Conservation (phyloP, 106 monocot species). For the Apostasia ramifera region DNA sequence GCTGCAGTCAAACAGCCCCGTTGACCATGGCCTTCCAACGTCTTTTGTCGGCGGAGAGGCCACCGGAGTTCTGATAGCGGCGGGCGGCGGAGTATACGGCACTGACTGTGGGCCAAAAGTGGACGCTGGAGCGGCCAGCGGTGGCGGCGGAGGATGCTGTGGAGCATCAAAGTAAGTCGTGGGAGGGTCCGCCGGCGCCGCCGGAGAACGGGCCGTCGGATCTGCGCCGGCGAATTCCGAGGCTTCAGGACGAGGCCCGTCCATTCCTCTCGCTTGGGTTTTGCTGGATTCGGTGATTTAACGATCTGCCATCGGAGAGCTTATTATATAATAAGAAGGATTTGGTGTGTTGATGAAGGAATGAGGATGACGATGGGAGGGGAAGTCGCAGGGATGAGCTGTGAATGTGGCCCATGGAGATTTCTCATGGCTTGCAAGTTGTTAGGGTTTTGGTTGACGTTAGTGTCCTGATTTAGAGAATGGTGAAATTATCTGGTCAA, state of each 20-base stretch:
- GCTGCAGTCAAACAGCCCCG: slow-evolving; percentile 22
- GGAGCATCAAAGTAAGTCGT: not conserved
- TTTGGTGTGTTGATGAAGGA: too few relatives aligned
- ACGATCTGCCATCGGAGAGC: too few relatives aligned
- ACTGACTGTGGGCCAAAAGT: not conserved
- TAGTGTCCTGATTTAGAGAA: too few relatives aligned
- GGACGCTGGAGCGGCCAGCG: not conserved
- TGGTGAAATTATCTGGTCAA: too few relatives aligned
- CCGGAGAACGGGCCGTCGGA: not conserved
- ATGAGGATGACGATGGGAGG: too few relatives aligned
- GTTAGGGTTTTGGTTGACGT: too few relatives aligned
- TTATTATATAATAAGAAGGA: too few relatives aligned
- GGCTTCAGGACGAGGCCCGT: not conserved
- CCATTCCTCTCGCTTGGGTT: not conserved
- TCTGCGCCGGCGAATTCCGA: not conserved
- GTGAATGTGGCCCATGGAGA: too few relatives aligned
- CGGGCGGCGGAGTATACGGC: not conserved
- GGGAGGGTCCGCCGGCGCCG: not conserved
- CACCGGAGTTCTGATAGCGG: not conserved
- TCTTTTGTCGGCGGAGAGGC: not conserved
- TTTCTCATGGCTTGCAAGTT: too few relatives aligned
- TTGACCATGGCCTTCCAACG: slow-evolving; percentile 21
- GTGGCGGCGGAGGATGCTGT: not conserved
- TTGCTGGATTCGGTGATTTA: too few relatives aligned
- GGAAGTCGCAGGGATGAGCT: too few relatives aligned